Base-by-base conservation (phyloP, 169 alveolate genomes). In the Eimeria acervulina region DNA sequence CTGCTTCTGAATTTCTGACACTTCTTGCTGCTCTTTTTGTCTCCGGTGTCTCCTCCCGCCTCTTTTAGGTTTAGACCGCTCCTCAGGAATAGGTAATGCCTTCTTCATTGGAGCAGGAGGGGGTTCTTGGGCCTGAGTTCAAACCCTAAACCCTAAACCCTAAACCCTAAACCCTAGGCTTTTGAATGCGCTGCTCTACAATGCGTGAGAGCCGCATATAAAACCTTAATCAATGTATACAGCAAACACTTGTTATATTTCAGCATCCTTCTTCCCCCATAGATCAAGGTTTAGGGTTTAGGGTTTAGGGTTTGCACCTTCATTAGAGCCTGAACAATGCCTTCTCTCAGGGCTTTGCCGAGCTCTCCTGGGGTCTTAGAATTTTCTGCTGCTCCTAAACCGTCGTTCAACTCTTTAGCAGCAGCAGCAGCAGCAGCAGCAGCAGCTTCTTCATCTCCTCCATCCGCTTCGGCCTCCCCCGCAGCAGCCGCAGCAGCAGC, bases 361-460 rank as follows among this genome's bases (percentile, higher is more conserved):
- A 10, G 5, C 13, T 8, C 63, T 4, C 31, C 36, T 47, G n/a
- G 88, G 28, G 88, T 38, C 23, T 72, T 4, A 5, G 40, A 42
- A 2, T 72, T 72, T 4, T 72, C 6, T 90, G 70, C 97, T 95
- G 72, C 97, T n/a, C n/a, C n/a, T n/a, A n/a, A n/a, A n/a, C n/a
- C n/a, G n/a, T n/a, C n/a, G n/a, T n/a, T n/a, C n/a, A n/a, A n/a
- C n/a, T n/a, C n/a, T n/a, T n/a, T n/a, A n/a, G n/a, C n/a, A n/a
- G n/a, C n/a, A n/a, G n/a, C n/a, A n/a, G n/a, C n/a, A n/a, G n/a
- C n/a, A n/a, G n/a, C n/a, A n/a, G n/a, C n/a, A n/a, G n/a, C n/a
- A n/a, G n/a, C n/a, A n/a, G n/a, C n/a, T n/a, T n/a, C n/a, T n/a
- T n/a, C n/a, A n/a, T n/a, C n/a, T n/a, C n/a, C n/a, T n/a, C n/a